Evolutionary conservation across 2,329 filamentous ascomycete species (phyloP).

Genomic region (Trichophyton mentagrophytes): DNA sequence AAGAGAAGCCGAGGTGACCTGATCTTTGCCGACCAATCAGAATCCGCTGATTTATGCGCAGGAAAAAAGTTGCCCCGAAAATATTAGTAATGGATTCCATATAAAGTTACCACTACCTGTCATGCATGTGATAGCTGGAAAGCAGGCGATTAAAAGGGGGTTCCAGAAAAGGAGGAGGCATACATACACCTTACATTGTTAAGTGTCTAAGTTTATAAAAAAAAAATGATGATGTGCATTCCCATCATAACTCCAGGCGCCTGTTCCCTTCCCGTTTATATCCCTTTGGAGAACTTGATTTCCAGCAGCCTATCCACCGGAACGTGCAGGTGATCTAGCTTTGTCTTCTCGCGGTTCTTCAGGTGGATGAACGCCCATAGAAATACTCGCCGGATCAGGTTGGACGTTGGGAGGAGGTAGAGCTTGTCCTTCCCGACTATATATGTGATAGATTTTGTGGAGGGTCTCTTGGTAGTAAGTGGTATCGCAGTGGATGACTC

Average conservation of each 20-base stretch:
- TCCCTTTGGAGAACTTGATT: constrained; percentile 31
- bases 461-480: constrained; percentile 1
- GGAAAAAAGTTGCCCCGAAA: neutral
- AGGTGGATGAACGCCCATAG: constrained; percentile 28
- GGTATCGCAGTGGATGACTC: constrained; percentile 1
- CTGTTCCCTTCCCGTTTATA: constrained; percentile 13
- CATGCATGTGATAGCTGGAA: neutral
- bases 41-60: neutral
- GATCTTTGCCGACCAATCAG: neutral
- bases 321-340: constrained; percentile 27
- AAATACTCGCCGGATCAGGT: constrained; percentile 18
- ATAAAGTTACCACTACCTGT: neutral
- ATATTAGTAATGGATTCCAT: neutral
- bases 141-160: neutral
- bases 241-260: neutral
- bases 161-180: too few relatives aligned
- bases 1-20: neutral
- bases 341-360: constrained; percentile 28
- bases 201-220: neutral
- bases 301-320: constrained; percentile 28
- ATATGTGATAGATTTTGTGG: constrained; percentile 30
- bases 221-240: neutral
- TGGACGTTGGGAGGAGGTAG: constrained; percentile 20
- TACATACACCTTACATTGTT: too few relatives aligned
- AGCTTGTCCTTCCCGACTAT: constrained; percentile 34